Conservation (phyloP, 2,329 filamentous ascomycete species). For the Colletotrichum truncatum region DNA sequence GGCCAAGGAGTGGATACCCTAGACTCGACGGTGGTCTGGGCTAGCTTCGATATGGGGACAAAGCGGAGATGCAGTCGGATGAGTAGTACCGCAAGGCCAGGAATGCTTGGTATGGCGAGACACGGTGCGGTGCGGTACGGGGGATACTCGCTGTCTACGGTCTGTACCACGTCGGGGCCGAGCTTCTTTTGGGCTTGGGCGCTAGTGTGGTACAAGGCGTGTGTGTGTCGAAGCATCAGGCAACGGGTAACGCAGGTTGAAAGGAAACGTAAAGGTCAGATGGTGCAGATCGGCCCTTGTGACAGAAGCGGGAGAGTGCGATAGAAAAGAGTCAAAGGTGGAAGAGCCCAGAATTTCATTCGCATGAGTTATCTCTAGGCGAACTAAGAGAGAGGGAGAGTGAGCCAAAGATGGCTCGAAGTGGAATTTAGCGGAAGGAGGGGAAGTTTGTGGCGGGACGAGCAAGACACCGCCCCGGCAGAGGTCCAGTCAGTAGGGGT, state of each 20-base stretch:
- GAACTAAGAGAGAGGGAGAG: no score
- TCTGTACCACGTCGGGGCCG: conserved; percentile 15
- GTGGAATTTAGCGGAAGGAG: conserved; percentile 4
- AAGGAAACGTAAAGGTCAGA: conserved; percentile 6
- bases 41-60: conserved; percentile 20
- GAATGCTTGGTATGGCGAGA: background rate
- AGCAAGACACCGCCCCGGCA: conserved; percentile 16
- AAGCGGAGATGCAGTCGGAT: conserved; percentile 27
- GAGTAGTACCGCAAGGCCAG: conserved; percentile 3
- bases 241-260: background rate
- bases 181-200: conserved; percentile 21
- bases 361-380: background rate
- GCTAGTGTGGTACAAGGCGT: conserved; percentile 25
- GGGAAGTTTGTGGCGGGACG: conserved; percentile 14
- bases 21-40: conserved; percentile 23
- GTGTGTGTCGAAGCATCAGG: background rate
- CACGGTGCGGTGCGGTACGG: background rate
- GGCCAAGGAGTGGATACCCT: conserved; percentile 4
- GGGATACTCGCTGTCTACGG: background rate
- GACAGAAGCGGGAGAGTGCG: background rate
- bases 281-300: conserved; percentile 7
- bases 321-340: background rate
- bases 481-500: background rate
- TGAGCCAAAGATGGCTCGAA: background rate
- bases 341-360: background rate